phyloP scores from a whole-genome alignment of 345 rosid species.

The Pistacia atlantica region DNA sequence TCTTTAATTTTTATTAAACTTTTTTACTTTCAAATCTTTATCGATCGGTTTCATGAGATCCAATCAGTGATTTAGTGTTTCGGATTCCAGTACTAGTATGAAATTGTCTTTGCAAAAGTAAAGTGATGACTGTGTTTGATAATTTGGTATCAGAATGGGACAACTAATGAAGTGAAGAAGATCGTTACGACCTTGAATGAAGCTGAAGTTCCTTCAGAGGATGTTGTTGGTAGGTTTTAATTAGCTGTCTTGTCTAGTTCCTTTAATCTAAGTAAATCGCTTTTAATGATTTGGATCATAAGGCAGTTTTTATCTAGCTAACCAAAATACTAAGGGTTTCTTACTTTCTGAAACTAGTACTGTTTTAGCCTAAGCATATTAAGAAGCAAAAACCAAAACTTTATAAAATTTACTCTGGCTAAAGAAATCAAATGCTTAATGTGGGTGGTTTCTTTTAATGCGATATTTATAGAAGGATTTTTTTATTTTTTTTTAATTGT shows the following conservation, averaged over 20 bases:
- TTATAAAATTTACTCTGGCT: not conserved
- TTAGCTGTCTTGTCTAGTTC: not conserved
- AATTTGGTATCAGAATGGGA: conserved; percentile 59
- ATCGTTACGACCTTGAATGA: conserved; percentile 55
- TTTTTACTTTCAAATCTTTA: not conserved
- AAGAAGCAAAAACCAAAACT: not conserved
- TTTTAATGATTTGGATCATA: too few relatives aligned
- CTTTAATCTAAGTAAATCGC: too few relatives aligned
- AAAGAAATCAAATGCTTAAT: not conserved
- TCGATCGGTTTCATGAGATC: not conserved
- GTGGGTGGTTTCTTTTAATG: not conserved
- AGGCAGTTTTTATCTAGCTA: not conserved
- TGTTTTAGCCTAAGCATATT: not conserved
- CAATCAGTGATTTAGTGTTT: not conserved
- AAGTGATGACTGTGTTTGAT: not conserved
- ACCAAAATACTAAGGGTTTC: not conserved
- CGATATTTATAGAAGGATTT: not conserved
- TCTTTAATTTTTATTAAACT: not conserved
- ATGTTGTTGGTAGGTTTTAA: conserved; percentile 52
- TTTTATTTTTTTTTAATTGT: not conserved
- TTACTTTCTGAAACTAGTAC: not conserved
- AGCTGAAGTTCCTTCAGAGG: conserved; percentile 70
- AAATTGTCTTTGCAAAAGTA: not conserved
- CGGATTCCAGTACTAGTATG: not conserved
- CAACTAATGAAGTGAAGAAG: conserved; percentile 73